Evolutionary conservation across 257 asterid species (phyloP).

Genomic region (Lycium barbarum): DNA sequence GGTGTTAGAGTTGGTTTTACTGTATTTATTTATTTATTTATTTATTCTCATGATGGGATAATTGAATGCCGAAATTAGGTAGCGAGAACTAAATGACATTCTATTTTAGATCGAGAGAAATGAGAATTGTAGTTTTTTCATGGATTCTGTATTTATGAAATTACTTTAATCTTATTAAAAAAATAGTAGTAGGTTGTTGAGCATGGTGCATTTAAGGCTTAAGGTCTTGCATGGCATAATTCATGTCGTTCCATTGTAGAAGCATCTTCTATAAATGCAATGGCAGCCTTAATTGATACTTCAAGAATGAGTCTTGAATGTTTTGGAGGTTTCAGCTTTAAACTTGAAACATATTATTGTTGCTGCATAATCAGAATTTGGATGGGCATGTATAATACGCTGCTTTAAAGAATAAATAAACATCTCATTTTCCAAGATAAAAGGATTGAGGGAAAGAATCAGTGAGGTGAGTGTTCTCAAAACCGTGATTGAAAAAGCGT

Average conservation of each 20-base stretch:
- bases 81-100: slow-evolving; percentile 6
- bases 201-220: not conserved
- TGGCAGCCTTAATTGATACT: not conserved
- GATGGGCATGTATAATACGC: slow-evolving; percentile 2
- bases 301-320: not conserved
- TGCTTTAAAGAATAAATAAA: not conserved
- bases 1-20: not conserved
- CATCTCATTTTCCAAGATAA: not conserved
- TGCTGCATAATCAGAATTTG: not conserved
- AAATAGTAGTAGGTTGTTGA: not conserved
- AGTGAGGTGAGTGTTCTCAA: slow-evolving; percentile 11
- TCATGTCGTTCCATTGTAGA: slow-evolving; percentile 7
- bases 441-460: not conserved
- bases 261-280: slow-evolving; percentile 4
- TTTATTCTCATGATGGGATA: not conserved
- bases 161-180: not conserved
- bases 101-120: slow-evolving; percentile 17
- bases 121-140: not conserved
- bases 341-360: not conserved
- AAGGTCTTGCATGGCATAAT: slow-evolving; percentile 17
- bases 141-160: not conserved
- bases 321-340: slow-evolving; percentile 5
- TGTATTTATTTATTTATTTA: not conserved
- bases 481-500: not conserved
- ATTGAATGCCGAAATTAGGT: not conserved